Conservation (phyloP, 2,329 filamentous ascomycete genomes). For the Cladosporium sp. region DNA sequence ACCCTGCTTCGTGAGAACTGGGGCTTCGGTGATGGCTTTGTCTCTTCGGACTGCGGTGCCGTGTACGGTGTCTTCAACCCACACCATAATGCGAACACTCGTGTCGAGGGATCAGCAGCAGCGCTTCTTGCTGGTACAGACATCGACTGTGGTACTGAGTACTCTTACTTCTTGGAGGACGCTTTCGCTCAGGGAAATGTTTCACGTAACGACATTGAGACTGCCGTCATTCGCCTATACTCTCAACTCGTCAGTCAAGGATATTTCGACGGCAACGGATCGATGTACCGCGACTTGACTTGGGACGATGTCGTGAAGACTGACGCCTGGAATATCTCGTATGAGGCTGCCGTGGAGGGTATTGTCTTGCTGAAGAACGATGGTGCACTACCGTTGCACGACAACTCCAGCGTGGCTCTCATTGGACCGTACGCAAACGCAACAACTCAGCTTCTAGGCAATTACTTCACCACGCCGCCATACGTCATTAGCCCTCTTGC, state of each 20-base stretch:
- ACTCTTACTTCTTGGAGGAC: slow-evolving; percentile 36
- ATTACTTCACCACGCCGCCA: slow-evolving; percentile 39
- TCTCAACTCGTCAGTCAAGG: slow-evolving; percentile 50
- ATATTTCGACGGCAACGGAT: slow-evolving; percentile 49
- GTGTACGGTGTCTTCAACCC: slow-evolving; percentile 52
- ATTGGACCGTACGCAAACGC: slow-evolving; percentile 55
- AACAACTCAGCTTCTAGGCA: slow-evolving; percentile 51
- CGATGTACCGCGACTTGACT: slow-evolving; percentile 46
- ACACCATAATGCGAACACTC: slow-evolving; percentile 36
- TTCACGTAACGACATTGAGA: slow-evolving; percentile 44
- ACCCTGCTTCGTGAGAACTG: slow-evolving; percentile 59
- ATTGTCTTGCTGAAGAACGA: slow-evolving; percentile 50
- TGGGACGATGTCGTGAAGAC: slow-evolving; percentile 54
- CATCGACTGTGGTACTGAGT: slow-evolving; percentile 48
- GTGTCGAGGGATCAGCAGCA: slow-evolving; percentile 42
- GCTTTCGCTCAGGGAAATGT: slow-evolving; percentile 40
- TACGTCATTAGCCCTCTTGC: slow-evolving; percentile 20
- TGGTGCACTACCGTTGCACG: slow-evolving; percentile 36
- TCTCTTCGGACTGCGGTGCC: slow-evolving; percentile 61
- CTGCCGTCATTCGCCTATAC: slow-evolving; percentile 48
- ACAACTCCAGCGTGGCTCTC: slow-evolving; percentile 43
- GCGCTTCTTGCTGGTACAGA: slow-evolving; percentile 49
- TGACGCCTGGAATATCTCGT: slow-evolving; percentile 46
- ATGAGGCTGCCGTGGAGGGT: slow-evolving; percentile 40
- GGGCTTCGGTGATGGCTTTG: slow-evolving; percentile 52